Percentiles rank a stretch among this genome's conserved stretches.
phyloP scores from a whole-genome alignment of 1,139 yeast species.

The Meyerozyma guilliermondii region DNA sequence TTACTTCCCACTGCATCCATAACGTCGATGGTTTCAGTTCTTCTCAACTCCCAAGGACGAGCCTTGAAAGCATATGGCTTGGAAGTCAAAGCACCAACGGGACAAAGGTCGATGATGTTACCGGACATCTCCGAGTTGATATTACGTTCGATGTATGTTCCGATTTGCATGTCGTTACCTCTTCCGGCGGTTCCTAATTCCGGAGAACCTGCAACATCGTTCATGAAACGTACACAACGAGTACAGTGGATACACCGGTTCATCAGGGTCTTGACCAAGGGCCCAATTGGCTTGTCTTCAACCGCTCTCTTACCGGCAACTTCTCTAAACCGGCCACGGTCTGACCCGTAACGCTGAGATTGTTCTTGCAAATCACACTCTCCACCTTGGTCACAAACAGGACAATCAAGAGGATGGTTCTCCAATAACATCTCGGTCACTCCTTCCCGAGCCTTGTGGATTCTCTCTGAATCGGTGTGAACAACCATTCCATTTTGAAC shows the following conservation, averaged over 20 bases:
- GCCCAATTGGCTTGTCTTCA: slow-evolving; percentile 88
- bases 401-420: slow-evolving; percentile 91
- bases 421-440: slow-evolving; percentile 86
- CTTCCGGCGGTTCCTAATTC: slow-evolving; percentile 87
- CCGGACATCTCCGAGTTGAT: slow-evolving; percentile 85
- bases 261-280: slow-evolving; percentile 86
- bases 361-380: slow-evolving; percentile 93
- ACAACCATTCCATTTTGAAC: slow-evolving; percentile 88
- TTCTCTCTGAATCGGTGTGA: slow-evolving; percentile 74
- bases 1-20: slow-evolving; percentile 81
- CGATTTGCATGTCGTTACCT: slow-evolving; percentile 90
- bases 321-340: slow-evolving; percentile 81
- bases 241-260: slow-evolving; percentile 93
- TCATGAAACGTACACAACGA: slow-evolving; percentile 84
- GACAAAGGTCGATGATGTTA: slow-evolving; percentile 83
- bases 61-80: slow-evolving; percentile 90
- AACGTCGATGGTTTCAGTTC: slow-evolving; percentile 85
- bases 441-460: slow-evolving; percentile 83
- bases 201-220: slow-evolving; percentile 91
- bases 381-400: slow-evolving; percentile 93
- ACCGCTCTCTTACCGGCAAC: slow-evolving; percentile 84
- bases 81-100: slow-evolving; percentile 88
- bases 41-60: slow-evolving; percentile 91
- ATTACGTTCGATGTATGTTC: slow-evolving; percentile 82
- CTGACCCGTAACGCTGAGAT: slow-evolving; percentile 77